Conservation (phyloP, 768 basidiomycete species). For the Asterophora lycoperdoides region DNA sequence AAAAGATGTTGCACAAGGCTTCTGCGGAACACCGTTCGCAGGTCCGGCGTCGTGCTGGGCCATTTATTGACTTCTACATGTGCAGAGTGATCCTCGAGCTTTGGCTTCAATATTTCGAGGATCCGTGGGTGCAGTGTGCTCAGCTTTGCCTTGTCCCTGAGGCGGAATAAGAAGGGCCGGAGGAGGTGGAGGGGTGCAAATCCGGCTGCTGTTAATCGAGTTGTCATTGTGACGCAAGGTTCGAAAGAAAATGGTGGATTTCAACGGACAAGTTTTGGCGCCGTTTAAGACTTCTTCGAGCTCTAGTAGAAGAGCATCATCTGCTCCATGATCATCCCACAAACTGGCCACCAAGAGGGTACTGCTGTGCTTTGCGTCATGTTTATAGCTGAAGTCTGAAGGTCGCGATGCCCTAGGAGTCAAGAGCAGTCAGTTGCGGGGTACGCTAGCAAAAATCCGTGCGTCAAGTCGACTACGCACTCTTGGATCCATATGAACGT, state of each 20-base stretch:
- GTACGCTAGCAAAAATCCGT: not conserved
- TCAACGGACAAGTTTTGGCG: constrained; percentile 29
- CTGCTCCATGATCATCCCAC: constrained; percentile 38
- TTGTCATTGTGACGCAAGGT: not conserved
- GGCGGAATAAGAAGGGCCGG: constrained; percentile 46
- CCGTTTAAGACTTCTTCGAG: constrained; percentile 26
- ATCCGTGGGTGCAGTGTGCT: constrained; percentile 37
- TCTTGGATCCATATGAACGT: constrained; percentile 71
- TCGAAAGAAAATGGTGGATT: not conserved
- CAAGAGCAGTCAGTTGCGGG: not conserved
- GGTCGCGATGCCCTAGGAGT: constrained; percentile 50
- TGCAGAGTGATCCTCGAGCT: constrained; percentile 30
- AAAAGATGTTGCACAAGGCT: constrained; percentile 57
- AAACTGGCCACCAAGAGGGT: constrained; percentile 55
- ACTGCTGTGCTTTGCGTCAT: constrained; percentile 61
- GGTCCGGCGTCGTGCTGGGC: constrained; percentile 27
- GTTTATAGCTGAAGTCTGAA: constrained; percentile 77
- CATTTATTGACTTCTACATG: constrained; percentile 28
- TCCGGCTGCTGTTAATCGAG: constrained; percentile 30
- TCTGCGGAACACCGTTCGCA: constrained; percentile 42
- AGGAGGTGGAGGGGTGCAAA: constrained; percentile 46
- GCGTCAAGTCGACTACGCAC: constrained; percentile 35
- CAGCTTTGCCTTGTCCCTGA: constrained; percentile 34
- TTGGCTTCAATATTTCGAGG: constrained; percentile 39
- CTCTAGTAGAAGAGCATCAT: constrained; percentile 30